Conservation (phyloP, 2,329 filamentous ascomycete species). For the Bisporella sp. region DNA sequence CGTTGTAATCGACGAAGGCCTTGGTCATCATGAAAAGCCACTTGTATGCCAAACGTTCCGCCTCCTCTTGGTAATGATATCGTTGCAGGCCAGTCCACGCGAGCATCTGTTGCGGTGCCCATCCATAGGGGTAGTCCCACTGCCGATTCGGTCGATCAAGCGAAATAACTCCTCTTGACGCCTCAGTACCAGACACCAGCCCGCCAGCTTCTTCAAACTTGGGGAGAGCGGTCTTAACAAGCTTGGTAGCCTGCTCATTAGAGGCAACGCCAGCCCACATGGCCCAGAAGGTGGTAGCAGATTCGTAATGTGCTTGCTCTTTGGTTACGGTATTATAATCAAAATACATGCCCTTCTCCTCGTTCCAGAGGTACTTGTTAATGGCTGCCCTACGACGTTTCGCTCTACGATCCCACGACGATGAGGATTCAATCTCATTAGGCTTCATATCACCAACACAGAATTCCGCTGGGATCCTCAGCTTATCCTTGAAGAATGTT, state of each 20-base stretch:
- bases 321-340: slow-evolving; percentile 88
- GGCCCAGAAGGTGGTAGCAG: slow-evolving; percentile 91
- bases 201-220: slow-evolving; percentile 85
- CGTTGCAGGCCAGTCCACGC: slow-evolving; percentile 90
- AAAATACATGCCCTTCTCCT: slow-evolving; percentile 91
- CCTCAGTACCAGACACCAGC: slow-evolving; percentile 80
- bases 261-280: slow-evolving; percentile 90
- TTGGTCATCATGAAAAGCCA: slow-evolving; percentile 99
- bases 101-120: slow-evolving; percentile 97
- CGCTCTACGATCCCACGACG: slow-evolving; percentile 83
- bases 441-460: slow-evolving; percentile 60
- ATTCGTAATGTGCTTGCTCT: slow-evolving; percentile 78
- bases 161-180: slow-evolving; percentile 74
- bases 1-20: slow-evolving; percentile 97
- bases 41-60: slow-evolving; percentile 84
- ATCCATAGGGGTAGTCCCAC: slow-evolving; percentile 97
- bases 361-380: slow-evolving; percentile 91
- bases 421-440: slow-evolving; percentile 71
- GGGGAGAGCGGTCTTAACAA: slow-evolving; percentile 77
- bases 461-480: slow-evolving; percentile 79
- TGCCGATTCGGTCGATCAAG: slow-evolving; percentile 87
- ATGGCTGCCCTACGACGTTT: slow-evolving; percentile 78
- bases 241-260: slow-evolving; percentile 74
- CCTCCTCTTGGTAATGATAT: slow-evolving; percentile 87
- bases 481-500: slow-evolving; percentile 72